These are phyloP conservation scores for Lathyrus tuberosus DNA, from an alignment of 306 rosid species.

Conservation along the genomic window DNA sequence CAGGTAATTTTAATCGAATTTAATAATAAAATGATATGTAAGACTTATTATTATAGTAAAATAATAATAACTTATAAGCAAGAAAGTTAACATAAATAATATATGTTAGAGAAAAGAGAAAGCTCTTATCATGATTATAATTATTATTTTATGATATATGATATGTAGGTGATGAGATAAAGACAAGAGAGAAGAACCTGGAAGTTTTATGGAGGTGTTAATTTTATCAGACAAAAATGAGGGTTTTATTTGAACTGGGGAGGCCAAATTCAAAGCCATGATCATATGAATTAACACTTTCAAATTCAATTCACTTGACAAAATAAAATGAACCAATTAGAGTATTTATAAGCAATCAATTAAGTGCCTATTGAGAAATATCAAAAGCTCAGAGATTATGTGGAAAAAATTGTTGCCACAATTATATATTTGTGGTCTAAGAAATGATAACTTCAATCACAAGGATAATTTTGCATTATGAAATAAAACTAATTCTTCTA, in stretches of 20 bases:
- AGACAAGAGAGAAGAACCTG: constrained; percentile 51
- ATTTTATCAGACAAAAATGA: constrained; percentile 62
- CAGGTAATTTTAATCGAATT: no score
- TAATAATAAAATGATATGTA: no score
- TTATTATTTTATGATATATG: neutral
- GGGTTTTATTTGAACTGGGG: constrained; percentile 76
- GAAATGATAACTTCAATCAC: constrained; percentile 32
- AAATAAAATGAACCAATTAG: constrained; percentile 34
- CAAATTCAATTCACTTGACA: neutral
- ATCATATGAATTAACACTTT: constrained; percentile 1
- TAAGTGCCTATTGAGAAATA: neutral
- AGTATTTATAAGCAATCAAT: constrained; percentile 10
- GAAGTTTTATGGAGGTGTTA: constrained; percentile 54
- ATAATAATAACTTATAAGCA: neutral
- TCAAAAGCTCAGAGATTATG: neutral
- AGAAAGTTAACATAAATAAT: neutral
- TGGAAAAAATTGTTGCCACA: constrained; percentile 29
- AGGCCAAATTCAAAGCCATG: constrained; percentile 77
- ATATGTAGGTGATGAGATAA: neutral
- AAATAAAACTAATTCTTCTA: no score
- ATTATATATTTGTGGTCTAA: constrained; percentile 39
- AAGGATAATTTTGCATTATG: neutral
- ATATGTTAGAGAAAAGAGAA: constrained; percentile 16
- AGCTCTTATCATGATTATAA: constrained; percentile 11
- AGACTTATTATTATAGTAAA: neutral